Base-by-base conservation (phyloP, 495 filamentous ascomycete species). In the Poronia punctata region DNA sequence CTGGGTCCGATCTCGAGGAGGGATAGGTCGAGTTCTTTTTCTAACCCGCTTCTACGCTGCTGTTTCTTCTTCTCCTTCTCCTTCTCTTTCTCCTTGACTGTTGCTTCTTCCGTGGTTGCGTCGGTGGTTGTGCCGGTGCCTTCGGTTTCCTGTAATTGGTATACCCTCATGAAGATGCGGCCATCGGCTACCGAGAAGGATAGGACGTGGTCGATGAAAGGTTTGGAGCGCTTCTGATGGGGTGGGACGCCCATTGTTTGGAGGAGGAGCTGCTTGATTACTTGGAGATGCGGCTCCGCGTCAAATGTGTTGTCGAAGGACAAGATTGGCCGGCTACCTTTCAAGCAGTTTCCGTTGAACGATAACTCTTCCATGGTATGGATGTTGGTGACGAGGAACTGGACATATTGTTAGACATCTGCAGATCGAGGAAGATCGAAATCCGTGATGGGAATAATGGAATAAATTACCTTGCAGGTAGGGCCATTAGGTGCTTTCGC, bases 161-260 rank as follows among this genome's bases (percentile, higher is more conserved):
- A 99, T 49, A 87, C 84, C 15, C 92, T 78, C 29, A 96, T 80
- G 89, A 93, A 99, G 55, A 99, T 86, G 70, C 94, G 95, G 46
- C 86, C 88, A 49, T 95, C 90, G 2, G 87, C 88, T 15, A 94
- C 64, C 43, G 86, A 95, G 64, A 99, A 90, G 38, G 80, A 81
- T 68, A 96, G 84, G 43, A 97, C 84, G 43, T 92, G 92, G 59
- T 99, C 92, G 32, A 95, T 70, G 55, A 99, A 99, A 1, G 92
- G 93, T 64, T 99, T 99, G 28, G 81, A 81, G 52, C 89, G 90
- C 48, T 86, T 79, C 27, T 87, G 79, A 17, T 79, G 79, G 59
- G 87, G 84, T 1, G 92, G 92, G 1, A 99, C 93, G 44, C 87
- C 87, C 61, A 97, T 97, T n/a, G 82, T 81, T 46, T 93, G 88